Evolutionary conservation across 164 flowering plant genomes (phyloP), one percentile per base, ranked within the genome.

Genomic region (Platanus orientalis): DNA sequence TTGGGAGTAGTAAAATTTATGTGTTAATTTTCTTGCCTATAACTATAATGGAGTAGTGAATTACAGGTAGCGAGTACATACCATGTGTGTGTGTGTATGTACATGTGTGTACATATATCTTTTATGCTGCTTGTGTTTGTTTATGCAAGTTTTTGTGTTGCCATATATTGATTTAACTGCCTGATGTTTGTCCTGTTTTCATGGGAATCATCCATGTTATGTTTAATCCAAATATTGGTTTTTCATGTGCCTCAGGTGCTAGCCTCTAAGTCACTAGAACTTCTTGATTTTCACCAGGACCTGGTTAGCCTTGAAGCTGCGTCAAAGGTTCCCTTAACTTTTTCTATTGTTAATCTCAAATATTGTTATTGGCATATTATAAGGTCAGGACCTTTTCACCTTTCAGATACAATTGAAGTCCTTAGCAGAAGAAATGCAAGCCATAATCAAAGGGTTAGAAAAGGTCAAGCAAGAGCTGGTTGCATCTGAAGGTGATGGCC

Each of bases 391-490:
- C 49, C 16, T 66, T 44, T 51, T n/a, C 58, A 29, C 21, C 28
- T 55, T 78, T 63, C 81, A 95, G 99, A 88, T 95, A 70, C 97
- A 95, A 83, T 75, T 92, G 87, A 95, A 95, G 72, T 84, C 91
- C 23, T 78, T 95, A 70, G 99, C 99, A 45, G 99, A 95, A 79
- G 99, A 95, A 80, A 95, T 95, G 99, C 99, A 95, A 74, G 96
- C 97, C 36, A 86, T 95, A 58, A 82, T 79, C 73, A 92, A 92
- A 77, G 99, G 99, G 40, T 66, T 92, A 50, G 97, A 95, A 72
- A 95, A 95, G 79, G 86, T 95, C 19, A 89, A 82, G 71, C 90
- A 87, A 70, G 99, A 95, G 77, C 71, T 84, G 28, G 71, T 7
- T 66, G 94, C 96, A 54, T 95, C 97, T 29, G 97, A 83, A 74